Conservation (phyloP, 2,329 filamentous ascomycete genomes). For the Fonsecaea pugnacius region DNA sequence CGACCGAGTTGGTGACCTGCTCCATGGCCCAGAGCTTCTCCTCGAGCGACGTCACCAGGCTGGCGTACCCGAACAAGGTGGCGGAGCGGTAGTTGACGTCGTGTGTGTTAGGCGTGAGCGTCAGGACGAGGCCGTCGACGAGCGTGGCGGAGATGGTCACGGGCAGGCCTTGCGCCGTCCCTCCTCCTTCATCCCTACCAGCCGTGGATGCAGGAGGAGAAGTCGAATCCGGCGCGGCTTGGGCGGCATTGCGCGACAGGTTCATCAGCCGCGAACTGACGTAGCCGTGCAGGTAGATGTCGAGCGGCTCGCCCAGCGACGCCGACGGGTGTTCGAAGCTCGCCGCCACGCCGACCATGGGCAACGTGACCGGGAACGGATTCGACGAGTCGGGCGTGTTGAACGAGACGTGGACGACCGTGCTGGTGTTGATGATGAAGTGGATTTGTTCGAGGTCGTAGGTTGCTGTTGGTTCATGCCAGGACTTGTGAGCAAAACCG, state of each 20-base stretch:
- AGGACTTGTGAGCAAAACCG: background rate
- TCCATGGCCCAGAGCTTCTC: slow-evolving; percentile 80
- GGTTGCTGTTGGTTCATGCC: slow-evolving; percentile 54
- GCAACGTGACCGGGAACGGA: slow-evolving; percentile 76
- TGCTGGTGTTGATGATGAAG: slow-evolving; percentile 71
- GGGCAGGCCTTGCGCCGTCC: slow-evolving; percentile 57
- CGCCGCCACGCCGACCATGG: slow-evolving; percentile 84
- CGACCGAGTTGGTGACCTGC: slow-evolving; percentile 75
- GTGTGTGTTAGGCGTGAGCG: slow-evolving; percentile 77
- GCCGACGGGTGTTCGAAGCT: slow-evolving; percentile 68
- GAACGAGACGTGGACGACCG: slow-evolving; percentile 80
- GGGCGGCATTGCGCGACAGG: slow-evolving; percentile 64
- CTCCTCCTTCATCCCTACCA: slow-evolving; percentile 40
- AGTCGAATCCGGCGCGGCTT: slow-evolving; percentile 38
- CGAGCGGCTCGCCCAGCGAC: slow-evolving; percentile 65
- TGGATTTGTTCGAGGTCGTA: slow-evolving; percentile 77
- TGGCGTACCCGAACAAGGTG: slow-evolving; percentile 74
- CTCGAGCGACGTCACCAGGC: slow-evolving; percentile 65
- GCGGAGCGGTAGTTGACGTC: slow-evolving; percentile 86
- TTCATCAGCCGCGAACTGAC: slow-evolving; percentile 77
- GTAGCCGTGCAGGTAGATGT: slow-evolving; percentile 83
- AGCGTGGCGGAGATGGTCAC: slow-evolving; percentile 73
- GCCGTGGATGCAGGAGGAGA: background rate
- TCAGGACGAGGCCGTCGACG: slow-evolving; percentile 77
- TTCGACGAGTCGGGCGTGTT: slow-evolving; percentile 58